Percentiles rank a stretch among this genome's conserved stretches.
Conservation (phyloP, 306 rosid genomes). For the Carpinus fangiana region DNA sequence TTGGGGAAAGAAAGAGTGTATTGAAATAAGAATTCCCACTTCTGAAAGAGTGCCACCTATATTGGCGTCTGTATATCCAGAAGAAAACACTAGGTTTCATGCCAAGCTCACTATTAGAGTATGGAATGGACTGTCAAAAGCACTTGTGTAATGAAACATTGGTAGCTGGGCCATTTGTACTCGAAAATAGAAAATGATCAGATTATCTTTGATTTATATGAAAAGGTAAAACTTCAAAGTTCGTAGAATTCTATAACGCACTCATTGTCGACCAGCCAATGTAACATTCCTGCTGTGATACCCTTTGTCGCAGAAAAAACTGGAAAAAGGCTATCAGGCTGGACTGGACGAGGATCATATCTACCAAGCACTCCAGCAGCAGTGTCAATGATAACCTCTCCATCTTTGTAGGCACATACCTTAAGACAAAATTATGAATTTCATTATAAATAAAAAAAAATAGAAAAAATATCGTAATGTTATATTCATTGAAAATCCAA, state of each 20-base stretch:
- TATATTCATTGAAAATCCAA: conserved; percentile 5
- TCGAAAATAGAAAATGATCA: not conserved
- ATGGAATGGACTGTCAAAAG: not conserved
- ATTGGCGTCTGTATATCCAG: not conserved
- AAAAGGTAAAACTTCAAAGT: conserved; percentile 5
- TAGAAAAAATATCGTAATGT: conserved; percentile 10
- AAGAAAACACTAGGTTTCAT: not conserved
- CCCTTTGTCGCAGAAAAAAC: conserved; percentile 95
- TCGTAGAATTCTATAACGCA: conserved; percentile 36
- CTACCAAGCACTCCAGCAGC: conserved; percentile 97
- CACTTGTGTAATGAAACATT: not conserved
- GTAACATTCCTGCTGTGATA: conserved; percentile 90
- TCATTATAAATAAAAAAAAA: conserved; percentile 7
- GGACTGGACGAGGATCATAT: conserved; percentile 99
- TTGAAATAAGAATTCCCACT: not conserved
- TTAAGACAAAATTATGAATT: conserved; percentile 36
- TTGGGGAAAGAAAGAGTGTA: not conserved
- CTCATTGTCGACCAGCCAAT: conserved; percentile 96
- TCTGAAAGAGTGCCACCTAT: not conserved
- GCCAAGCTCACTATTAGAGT: not conserved
- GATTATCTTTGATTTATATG: not conserved
- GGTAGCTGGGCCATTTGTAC: not conserved
- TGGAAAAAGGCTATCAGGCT: conserved; percentile 91
- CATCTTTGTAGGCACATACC: conserved; percentile 99
- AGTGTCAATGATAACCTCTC: conserved; percentile 90